Conservation (phyloP, 1,139 yeast genomes). For the Nakaseomyces bracarensis region DNA sequence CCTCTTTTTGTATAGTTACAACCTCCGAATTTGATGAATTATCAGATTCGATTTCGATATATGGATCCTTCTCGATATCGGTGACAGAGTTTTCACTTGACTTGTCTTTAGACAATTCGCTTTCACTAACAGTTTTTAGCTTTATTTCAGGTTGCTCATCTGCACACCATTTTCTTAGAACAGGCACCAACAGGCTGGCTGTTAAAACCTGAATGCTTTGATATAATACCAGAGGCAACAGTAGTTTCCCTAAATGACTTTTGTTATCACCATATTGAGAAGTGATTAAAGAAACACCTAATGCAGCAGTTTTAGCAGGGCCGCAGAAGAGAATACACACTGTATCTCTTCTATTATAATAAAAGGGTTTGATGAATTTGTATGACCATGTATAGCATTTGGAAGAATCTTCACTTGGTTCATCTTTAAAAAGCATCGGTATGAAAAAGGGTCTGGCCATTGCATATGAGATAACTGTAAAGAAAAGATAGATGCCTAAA, state of each 20-base stretch:
- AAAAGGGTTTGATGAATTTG: slow-evolving; percentile 52
- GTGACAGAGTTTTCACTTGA: background rate
- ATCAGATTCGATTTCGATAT: background rate
- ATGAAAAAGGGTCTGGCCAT: slow-evolving; percentile 57
- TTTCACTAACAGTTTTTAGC: background rate
- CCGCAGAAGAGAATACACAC: slow-evolving; percentile 80
- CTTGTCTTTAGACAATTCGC: background rate
- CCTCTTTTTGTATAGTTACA: background rate
- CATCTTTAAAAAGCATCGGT: slow-evolving; percentile 36
- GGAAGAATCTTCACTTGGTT: slow-evolving; percentile 41
- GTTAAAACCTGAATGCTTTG: slow-evolving; percentile 81
- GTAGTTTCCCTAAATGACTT: slow-evolving; percentile 55
- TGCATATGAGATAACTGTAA: slow-evolving; percentile 52
- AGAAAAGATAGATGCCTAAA: slow-evolving; percentile 65
- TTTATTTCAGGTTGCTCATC: slow-evolving; percentile 1
- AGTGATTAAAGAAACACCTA: slow-evolving; percentile 73
- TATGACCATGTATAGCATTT: slow-evolving; percentile 36
- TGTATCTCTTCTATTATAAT: slow-evolving; percentile 61
- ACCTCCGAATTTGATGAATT: background rate
- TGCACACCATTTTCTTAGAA: slow-evolving; percentile 48
- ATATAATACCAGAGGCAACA: slow-evolving; percentile 75
- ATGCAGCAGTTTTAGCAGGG: slow-evolving; percentile 87
- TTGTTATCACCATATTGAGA: slow-evolving; percentile 68
- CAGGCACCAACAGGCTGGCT: slow-evolving; percentile 60
- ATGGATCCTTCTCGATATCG: background rate